Evolutionary conservation across 208 protist species (phyloP).

Genomic region (Entamoeba moshkovskii): DNA sequence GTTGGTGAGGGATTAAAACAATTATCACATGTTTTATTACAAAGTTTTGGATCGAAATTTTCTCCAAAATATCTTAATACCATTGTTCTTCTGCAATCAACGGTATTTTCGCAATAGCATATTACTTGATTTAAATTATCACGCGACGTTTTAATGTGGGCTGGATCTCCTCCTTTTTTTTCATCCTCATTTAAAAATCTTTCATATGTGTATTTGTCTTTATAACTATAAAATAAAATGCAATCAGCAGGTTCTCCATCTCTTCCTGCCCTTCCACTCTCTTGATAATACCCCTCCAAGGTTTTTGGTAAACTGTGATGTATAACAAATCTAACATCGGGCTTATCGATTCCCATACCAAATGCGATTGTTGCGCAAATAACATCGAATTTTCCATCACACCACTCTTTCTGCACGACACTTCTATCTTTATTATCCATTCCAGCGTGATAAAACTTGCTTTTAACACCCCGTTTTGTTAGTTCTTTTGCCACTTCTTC

Average conservation of each 20-base stretch:
- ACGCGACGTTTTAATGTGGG: not conserved
- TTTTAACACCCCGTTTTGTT: constrained; percentile 17
- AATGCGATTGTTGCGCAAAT: constrained; percentile 42
- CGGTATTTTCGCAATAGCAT: not conserved
- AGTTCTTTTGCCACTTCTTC: not conserved
- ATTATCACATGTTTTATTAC: not conserved
- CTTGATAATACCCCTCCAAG: constrained; percentile 57
- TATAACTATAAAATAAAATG: not conserved
- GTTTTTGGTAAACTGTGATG: constrained; percentile 31
- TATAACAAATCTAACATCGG: constrained; percentile 41
- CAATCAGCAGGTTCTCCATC: not conserved
- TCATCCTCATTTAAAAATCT: not conserved
- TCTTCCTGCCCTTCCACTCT: constrained; percentile 76
- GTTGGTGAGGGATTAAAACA: not conserved
- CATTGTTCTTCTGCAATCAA: not conserved
- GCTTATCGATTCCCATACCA: constrained; percentile 50
- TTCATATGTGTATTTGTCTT: not conserved
- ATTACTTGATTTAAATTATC: constrained; percentile 3
- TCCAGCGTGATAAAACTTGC: constrained; percentile 38
- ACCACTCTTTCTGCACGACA: not conserved
- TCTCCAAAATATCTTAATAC: constrained; percentile 1
- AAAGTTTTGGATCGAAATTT: not conserved
- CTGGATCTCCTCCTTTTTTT: not conserved
- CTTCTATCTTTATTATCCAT: not conserved
- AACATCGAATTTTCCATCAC: not conserved